phyloP scores from a whole-genome alignment of 2,329 filamentous ascomycete genomes.

The Leptographium wingfieldii region DNA sequence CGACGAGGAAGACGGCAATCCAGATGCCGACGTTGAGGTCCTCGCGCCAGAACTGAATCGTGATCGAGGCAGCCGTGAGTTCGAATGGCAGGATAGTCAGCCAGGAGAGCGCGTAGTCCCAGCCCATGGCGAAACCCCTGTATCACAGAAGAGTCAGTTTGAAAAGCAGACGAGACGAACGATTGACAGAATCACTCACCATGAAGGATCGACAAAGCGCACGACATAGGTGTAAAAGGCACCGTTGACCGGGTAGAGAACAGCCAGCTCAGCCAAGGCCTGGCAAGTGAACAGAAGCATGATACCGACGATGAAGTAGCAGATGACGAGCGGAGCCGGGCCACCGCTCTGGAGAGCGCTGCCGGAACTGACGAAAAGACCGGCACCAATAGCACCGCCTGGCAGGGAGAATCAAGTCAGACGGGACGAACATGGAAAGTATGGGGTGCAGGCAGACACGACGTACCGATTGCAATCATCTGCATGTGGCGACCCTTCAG shows the following conservation, averaged over 20 bases:
- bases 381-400: conserved; percentile 35
- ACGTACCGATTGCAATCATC: conserved; percentile 32
- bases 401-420: not conserved
- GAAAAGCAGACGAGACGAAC: not conserved
- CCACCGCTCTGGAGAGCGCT: conserved; percentile 47
- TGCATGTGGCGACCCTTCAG: conserved; percentile 29
- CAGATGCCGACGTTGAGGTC: conserved; percentile 40
- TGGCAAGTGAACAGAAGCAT: conserved; percentile 48
- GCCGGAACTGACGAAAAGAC: conserved; percentile 60
- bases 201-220: conserved; percentile 48
- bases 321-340: conserved; percentile 35
- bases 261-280: conserved; percentile 47
- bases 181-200: conserved; percentile 19
- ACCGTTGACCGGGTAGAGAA: conserved; percentile 47
- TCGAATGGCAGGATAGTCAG: conserved; percentile 39
- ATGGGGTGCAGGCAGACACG: not conserved
- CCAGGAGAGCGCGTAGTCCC: conserved; percentile 39
- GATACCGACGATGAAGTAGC: conserved; percentile 41
- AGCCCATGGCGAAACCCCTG: conserved; percentile 39
- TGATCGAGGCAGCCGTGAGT: conserved; percentile 39
- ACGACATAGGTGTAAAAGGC: conserved; percentile 50
- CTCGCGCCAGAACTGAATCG: conserved; percentile 39
- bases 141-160: not conserved
- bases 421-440: not conserved
- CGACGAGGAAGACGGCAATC: conserved; percentile 41